Percentiles rank a stretch among this genome's conserved stretches.
phyloP scores from a whole-genome alignment of 1,284 basidiomycete species.

The Naganishia cerealis region DNA sequence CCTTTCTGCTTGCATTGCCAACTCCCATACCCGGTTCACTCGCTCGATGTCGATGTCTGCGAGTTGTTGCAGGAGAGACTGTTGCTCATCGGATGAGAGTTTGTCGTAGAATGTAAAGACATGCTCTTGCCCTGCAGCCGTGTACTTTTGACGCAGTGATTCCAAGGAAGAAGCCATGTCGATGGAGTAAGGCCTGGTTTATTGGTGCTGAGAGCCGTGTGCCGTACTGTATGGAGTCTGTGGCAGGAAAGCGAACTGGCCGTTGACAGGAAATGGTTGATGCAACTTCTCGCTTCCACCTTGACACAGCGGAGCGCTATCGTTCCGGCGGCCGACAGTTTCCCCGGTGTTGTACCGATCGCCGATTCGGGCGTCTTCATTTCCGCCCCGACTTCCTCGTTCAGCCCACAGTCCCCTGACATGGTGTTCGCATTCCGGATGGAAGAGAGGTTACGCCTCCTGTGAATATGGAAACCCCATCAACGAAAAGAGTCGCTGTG shows the following conservation, averaged over 20 bases:
- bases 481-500: slow-evolving; percentile 46
- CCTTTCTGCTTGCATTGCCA: slow-evolving; percentile 69
- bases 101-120: slow-evolving; percentile 82
- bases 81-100: slow-evolving; percentile 68
- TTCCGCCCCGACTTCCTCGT: no score
- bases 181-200: not conserved
- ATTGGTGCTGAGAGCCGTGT: not conserved
- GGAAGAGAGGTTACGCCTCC: no score
- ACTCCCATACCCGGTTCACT: slow-evolving; percentile 83
- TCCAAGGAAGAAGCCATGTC: slow-evolving; percentile 6
- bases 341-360: not conserved
- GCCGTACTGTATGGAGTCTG: slow-evolving; percentile 15
- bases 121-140: slow-evolving; percentile 68
- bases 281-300: slow-evolving; percentile 11
- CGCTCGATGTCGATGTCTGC: slow-evolving; percentile 79
- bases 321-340: not conserved
- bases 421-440: not conserved
- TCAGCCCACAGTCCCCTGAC: no score
- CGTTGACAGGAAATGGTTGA: not conserved
- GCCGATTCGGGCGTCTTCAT: not conserved
- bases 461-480: not conserved
- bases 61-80: slow-evolving; percentile 70
- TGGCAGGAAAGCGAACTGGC: not conserved
- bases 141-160: slow-evolving; percentile 10
- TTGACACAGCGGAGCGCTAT: no score